Base-by-base conservation (phyloP, 108 stramenopile species). In the Craspedostauros australis region DNA sequence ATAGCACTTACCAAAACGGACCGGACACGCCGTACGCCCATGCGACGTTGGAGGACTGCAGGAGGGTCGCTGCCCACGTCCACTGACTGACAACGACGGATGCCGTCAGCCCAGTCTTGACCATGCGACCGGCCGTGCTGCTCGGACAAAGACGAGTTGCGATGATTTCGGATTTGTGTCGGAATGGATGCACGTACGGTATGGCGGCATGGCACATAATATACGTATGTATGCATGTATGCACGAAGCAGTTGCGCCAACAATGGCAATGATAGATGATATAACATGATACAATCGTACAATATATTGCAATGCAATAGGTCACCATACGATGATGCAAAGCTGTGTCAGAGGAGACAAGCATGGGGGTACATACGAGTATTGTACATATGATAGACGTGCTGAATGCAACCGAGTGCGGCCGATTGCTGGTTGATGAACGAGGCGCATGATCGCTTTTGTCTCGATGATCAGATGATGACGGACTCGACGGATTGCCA, bases 61-160 rank as follows among this genome's bases (percentile, higher is more conserved):
- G 81, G 16, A 86, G 76, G 12, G 84, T 86, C 12, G 84, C 84
- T 9, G 84, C 84, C 84, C 84, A 86, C 34, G 84, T 86, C 84
- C 84, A 86, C 51, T 82, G 77, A 21, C 80, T 82, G 25, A 80
- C 76, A 47, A 86, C 75, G 41, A 80, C 81, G 30, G 79, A 67
- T 0, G 84, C 84, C 22, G 76, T 83, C 18, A 86, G 74, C 9
- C 84, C 84, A 14, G 79, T 82, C 56, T 80, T 82, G 39, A 86
- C 76, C 20, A 55, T 58, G 36, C 84, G 80, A 21, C 84, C 84
- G 23, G 81, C 84, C 9, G 84, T 86, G 79, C 71, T 73, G 59
- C 32, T 36, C 9, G 11, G 9, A 29, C 3, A 20, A 0, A 0
- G 4, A 20, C 7, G 0, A 7, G 12, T 15, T 6, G 2, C 30